Percentiles rank a stretch among this genome's conserved stretches.
Evolutionary conservation across 2,329 filamentous ascomycete genomes (phyloP).

Genomic region (Bipolaris cookei): DNA sequence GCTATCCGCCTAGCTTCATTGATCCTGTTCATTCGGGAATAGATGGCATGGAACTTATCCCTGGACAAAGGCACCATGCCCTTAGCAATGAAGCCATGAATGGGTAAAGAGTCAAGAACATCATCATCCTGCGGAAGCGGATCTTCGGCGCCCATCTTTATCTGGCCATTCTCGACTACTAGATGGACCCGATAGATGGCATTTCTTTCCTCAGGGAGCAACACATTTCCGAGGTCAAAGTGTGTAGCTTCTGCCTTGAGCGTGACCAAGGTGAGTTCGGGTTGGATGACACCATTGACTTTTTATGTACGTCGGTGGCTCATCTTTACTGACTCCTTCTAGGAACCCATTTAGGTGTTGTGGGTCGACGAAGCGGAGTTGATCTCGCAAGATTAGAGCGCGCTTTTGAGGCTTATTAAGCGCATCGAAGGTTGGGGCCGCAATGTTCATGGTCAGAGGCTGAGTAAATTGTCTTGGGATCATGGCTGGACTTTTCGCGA

Average conservation of each 20-base stretch:
- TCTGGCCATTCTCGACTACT: conserved; percentile 24
- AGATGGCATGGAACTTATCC: conserved; percentile 34
- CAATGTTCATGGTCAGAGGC: conserved; percentile 14
- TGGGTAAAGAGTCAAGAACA: conserved; percentile 24
- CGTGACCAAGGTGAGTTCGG: conserved; percentile 28
- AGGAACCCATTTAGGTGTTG: conserved; percentile 39
- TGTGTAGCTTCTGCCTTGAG: conserved; percentile 29
- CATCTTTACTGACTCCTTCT: conserved; percentile 29
- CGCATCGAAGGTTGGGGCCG: conserved; percentile 23
- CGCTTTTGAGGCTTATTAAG: conserved; percentile 40
- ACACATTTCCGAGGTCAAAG: conserved; percentile 42
- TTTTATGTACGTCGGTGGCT: conserved; percentile 39
- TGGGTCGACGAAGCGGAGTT: conserved; percentile 33
- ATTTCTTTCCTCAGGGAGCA: conserved; percentile 26
- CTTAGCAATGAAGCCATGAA: conserved; percentile 35
- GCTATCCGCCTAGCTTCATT: conserved; percentile 33
- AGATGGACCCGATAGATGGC: conserved; percentile 21
- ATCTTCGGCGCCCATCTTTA: conserved; percentile 30
- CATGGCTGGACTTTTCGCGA: not conserved
- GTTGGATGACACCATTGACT: conserved; percentile 28
- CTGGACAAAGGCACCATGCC: conserved; percentile 33
- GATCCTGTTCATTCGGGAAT: conserved; percentile 26
- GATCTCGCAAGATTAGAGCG: conserved; percentile 34
- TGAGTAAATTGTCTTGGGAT: not conserved
- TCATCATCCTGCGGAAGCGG: conserved; percentile 26